phyloP scores from a whole-genome alignment of 225 moss, liverwort and hornwort species.

The Pseudoscleropodium purum region DNA sequence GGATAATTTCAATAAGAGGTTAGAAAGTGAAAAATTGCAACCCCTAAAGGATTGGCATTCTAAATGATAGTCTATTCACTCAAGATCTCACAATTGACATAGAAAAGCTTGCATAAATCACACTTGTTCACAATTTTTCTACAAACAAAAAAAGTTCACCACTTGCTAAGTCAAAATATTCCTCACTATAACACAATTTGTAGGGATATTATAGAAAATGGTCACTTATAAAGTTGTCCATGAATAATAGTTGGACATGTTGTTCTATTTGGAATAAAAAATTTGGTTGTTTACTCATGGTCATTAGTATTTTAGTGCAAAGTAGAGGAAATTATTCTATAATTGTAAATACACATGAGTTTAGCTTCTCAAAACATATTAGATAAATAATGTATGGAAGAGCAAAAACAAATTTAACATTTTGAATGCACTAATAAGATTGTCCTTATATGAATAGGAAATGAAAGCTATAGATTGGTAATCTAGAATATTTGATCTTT shows the following conservation, averaged over 20 bases:
- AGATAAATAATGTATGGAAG: no score
- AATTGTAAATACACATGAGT: no score
- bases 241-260: not conserved
- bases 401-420: no score
- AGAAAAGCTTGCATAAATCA: not conserved
- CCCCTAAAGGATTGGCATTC: not conserved
- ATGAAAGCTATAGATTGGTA: no score
- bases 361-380: no score
- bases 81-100: not conserved
- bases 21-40: not conserved
- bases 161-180: not conserved
- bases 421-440: no score
- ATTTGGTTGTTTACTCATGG: not conserved
- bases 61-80: not conserved
- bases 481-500: no score
- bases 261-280: not conserved
- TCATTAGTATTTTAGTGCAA: not conserved
- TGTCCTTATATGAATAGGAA: no score
- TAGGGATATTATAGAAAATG: not conserved
- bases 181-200: not conserved
- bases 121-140: not conserved
- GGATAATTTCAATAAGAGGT: not conserved
- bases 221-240: not conserved
- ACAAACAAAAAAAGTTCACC: not conserved
- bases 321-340: not conserved